Evolutionary conservation across 2,329 filamentous ascomycete genomes (phyloP), one percentile per base, ranked within the genome.

Genomic region (Aspergillus carbonarius): DNA sequence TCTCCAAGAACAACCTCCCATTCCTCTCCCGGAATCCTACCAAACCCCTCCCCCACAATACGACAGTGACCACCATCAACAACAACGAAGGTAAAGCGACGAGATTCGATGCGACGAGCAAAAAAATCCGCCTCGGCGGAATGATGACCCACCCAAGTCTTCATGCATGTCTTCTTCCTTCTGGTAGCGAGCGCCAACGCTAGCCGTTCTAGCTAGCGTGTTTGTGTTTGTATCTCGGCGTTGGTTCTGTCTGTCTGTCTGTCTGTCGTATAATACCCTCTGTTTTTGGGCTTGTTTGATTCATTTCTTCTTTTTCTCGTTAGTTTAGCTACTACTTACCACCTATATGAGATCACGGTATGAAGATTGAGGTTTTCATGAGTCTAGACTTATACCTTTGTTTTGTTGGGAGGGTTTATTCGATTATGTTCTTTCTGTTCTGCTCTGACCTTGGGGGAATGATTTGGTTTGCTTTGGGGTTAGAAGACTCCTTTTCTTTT

Each of bases 21-120:
- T 73, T 25, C 70, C 71, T 35, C 63, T 74, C 42, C 68, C 70
- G 2, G 71, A 73, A 17, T 57, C 68, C 13, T 72, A 70, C 49
- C 65, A 68, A 46, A 66, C 70, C 30, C 65, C 69, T 27, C 65
- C 70, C 17, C 63, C 63, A 1, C 65, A 67, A 30, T 64, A 68
- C 27, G 66, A 66, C 46, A 60, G 53, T 27, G 57, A 66, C 39
- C 66, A 63, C 13, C 35, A n/a, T n/a, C n/a, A 40, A 23, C 55
- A 34, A 27, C 35, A 42, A 42, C 39, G 40, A 25, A 39, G 49
- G 37, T 61, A 57, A 39, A 47, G 20, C 39, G 5, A 42, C 39
- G 39, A 42, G 18, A 42, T 23, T 42, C n/a, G 18, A 42, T 23
- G 8, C 39, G 39, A 42, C 39, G 39, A 42, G 39, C 39, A 42